Evolutionary conservation across 139 green algal species (phyloP).

Genomic region (Mychonastes homosphaera): DNA sequence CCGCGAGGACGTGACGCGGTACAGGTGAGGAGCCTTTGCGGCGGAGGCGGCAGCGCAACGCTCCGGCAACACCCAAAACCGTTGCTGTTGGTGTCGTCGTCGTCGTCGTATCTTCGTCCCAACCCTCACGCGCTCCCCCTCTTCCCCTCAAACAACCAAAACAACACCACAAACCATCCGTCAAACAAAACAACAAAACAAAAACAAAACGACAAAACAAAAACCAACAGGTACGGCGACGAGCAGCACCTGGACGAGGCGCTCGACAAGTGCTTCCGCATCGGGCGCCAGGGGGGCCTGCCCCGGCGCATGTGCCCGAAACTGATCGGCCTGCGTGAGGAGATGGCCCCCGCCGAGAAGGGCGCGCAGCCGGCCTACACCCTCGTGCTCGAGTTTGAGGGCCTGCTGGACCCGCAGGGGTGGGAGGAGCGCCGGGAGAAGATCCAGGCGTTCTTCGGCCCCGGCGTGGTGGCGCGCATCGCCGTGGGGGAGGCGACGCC

Average conservation of each 20-base stretch:
- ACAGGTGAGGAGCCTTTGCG: slow-evolving; percentile 18
- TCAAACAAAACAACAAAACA: slow-evolving; percentile 1
- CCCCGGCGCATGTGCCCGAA: slow-evolving; percentile 53
- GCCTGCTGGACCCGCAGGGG: slow-evolving; percentile 41
- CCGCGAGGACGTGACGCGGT: slow-evolving; percentile 50
- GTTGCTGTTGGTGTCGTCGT: neutral
- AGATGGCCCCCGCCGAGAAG: slow-evolving; percentile 32
- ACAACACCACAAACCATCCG: too few relatives aligned
- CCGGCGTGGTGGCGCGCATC: slow-evolving; percentile 30
- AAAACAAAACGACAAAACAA: slow-evolving; percentile 14
- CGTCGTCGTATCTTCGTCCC: neutral
- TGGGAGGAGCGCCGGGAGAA: slow-evolving; percentile 66
- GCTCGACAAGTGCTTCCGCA: slow-evolving; percentile 81
- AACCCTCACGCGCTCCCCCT: neutral
- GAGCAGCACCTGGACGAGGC: slow-evolving; percentile 97
- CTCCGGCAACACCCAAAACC: neutral
- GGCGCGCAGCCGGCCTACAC: slow-evolving; percentile 39
- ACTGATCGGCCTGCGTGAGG: slow-evolving; percentile 74
- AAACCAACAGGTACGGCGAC: slow-evolving; percentile 77
- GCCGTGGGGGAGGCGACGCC: neutral
- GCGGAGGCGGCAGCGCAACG: neutral
- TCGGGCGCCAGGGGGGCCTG: slow-evolving; percentile 55
- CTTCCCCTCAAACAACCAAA: too few relatives aligned
- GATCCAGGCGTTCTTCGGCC: slow-evolving; percentile 88
- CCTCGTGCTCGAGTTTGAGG: slow-evolving; percentile 79